A percentile compares a stretch with the other conserved stretches of the same genome.
phyloP scores from a whole-genome alignment of 148 eudicot genomes.

The Vaccinium vitisidaea region DNA sequence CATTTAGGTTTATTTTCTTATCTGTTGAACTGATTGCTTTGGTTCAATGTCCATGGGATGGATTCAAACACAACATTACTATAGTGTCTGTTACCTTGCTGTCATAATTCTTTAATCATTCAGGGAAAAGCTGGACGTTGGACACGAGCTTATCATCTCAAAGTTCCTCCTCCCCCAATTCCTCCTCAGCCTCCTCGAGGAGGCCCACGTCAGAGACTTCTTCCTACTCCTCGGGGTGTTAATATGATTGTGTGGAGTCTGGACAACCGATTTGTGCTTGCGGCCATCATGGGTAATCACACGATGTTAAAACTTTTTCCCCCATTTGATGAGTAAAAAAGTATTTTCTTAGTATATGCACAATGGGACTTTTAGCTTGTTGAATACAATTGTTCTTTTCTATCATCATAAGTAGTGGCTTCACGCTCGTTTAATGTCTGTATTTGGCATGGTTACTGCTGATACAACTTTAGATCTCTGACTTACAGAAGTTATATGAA shows the following conservation, averaged over 20 bases:
- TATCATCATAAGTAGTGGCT: background rate
- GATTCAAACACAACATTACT: background rate
- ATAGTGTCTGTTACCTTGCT: constrained; percentile 4
- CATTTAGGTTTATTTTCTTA: background rate
- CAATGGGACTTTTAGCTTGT: background rate
- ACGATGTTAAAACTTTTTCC: constrained; percentile 1
- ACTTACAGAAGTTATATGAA: background rate
- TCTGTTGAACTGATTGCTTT: background rate
- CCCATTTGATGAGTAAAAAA: background rate
- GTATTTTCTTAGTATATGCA: background rate
- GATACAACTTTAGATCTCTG: background rate
- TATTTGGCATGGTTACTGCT: background rate
- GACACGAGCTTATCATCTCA: constrained; percentile 88
- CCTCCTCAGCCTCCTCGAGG: constrained; percentile 96
- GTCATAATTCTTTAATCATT: constrained; percentile 9
- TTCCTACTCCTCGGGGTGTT: constrained; percentile 98
- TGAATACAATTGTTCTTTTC: constrained; percentile 1
- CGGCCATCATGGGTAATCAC: constrained; percentile 95
- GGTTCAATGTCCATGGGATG: background rate
- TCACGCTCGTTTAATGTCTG: background rate
- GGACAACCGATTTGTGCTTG: constrained; percentile 97
- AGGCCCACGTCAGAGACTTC: constrained; percentile 93
- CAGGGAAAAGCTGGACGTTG: constrained; percentile 91
- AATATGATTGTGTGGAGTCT: constrained; percentile 99
- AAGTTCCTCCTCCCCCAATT: constrained; percentile 97